Evolutionary conservation across 306 rosid species (phyloP).

Genomic region (Dryas alaskensis): DNA sequence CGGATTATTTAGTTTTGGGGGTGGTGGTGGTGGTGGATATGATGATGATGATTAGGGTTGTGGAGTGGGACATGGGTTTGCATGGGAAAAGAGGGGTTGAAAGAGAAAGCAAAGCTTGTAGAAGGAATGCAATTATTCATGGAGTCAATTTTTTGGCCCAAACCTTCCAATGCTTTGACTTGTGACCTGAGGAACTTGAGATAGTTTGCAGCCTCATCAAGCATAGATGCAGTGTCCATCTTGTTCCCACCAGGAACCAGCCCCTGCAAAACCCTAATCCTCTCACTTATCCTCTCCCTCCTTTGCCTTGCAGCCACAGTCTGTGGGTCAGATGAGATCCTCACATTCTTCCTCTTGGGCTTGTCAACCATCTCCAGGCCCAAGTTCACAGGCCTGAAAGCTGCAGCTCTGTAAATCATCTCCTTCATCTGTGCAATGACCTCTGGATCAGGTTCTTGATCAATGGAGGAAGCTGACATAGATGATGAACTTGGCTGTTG

Average conservation of each 20-base stretch:
- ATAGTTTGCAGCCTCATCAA: conserved; percentile 93
- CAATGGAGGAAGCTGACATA: conserved; percentile 33
- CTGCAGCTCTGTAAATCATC: conserved; percentile 90
- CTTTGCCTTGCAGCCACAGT: conserved; percentile 95
- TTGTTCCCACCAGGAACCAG: conserved; percentile 95
- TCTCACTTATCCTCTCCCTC: conserved; percentile 86
- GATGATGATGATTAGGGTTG: conserved; percentile 33
- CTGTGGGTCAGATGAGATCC: conserved; percentile 85
- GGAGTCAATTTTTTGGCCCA: conserved; percentile 66
- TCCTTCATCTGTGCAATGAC: conserved; percentile 94
- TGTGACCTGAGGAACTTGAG: conserved; percentile 86
- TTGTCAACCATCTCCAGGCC: conserved; percentile 59
- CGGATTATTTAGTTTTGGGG: conserved; percentile 1
- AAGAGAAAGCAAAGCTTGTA: conserved; percentile 68
- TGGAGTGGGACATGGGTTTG: conserved; percentile 46
- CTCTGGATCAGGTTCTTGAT: conserved; percentile 77
- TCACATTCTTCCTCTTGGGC: conserved; percentile 88
- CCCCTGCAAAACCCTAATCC: conserved; percentile 79
- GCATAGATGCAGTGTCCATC: conserved; percentile 99
- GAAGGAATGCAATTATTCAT: conserved; percentile 48
- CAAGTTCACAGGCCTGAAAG: conserved; percentile 83
- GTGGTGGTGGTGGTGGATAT: conserved; percentile 22
- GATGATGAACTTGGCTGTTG: conserved; percentile 60
- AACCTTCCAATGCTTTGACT: conserved; percentile 64
- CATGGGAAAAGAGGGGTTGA: conserved; percentile 84